These are phyloP conservation scores for Rhizopogon salebrosus DNA, from an alignment of 768 basidiomycete species.

Conservation along the genomic window DNA sequence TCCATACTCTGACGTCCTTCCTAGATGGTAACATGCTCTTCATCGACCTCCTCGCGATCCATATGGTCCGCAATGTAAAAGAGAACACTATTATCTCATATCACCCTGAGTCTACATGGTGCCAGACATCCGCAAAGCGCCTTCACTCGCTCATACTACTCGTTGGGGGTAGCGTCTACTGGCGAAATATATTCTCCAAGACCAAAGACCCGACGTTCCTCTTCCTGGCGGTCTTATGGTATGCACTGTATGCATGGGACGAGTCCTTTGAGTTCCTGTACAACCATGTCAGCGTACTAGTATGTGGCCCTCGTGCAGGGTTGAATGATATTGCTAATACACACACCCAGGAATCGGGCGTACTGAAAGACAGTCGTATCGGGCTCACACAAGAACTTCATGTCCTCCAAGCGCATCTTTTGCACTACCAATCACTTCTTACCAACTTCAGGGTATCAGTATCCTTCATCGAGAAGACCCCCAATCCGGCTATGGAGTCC, in stretches of 20 bases:
- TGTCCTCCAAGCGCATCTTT: constrained; percentile 50
- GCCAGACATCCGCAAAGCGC: constrained; percentile 14
- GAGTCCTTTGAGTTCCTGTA: constrained; percentile 51
- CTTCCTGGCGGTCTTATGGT: constrained; percentile 51
- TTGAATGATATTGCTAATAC: neutral
- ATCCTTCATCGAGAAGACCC: constrained; percentile 41
- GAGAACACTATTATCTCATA: constrained; percentile 23
- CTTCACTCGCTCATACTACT: constrained; percentile 25
- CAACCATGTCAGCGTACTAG: constrained; percentile 44
- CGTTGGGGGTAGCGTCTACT: constrained; percentile 28
- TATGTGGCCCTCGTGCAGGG: constrained; percentile 19
- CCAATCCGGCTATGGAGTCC: constrained; percentile 42
- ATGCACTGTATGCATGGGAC: constrained; percentile 59
- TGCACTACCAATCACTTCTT: constrained; percentile 50
- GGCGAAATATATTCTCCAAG: constrained; percentile 17
- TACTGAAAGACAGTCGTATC: constrained; percentile 36
- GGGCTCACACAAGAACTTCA: constrained; percentile 49
- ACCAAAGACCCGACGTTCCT: constrained; percentile 50
- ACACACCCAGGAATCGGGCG: constrained; percentile 36
- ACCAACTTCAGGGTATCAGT: constrained; percentile 50
- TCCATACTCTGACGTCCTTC: neutral
- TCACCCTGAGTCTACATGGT: constrained; percentile 18
- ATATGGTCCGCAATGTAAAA: constrained; percentile 37
- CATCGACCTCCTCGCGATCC: constrained; percentile 48
- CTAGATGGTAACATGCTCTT: constrained; percentile 19